These are phyloP conservation scores for Neonectria sp. DNA, from an alignment of 2,329 filamentous ascomycete genomes.

Conservation along the genomic window DNA sequence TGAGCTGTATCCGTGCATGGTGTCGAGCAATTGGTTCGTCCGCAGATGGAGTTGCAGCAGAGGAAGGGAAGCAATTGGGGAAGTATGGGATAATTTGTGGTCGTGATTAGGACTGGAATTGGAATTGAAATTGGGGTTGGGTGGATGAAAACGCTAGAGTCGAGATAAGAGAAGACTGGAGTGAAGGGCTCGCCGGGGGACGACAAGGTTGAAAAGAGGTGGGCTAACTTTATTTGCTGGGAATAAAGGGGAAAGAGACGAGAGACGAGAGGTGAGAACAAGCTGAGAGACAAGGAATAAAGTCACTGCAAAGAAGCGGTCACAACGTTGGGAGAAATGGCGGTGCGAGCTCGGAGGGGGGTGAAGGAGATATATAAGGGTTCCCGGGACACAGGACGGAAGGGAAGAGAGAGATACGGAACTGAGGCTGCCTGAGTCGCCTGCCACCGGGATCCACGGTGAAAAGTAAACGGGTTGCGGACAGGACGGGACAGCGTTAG, in stretches of 20 bases:
- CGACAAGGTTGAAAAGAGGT: neutral
- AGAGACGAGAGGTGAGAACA: constrained; percentile 5
- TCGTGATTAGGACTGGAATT: neutral
- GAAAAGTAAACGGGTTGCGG: neutral
- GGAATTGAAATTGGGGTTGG: neutral
- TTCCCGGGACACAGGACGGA: neutral
- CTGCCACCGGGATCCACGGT: constrained; percentile 22
- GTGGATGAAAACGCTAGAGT: neutral
- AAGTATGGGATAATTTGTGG: neutral
- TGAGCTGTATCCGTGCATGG: constrained; percentile 64
- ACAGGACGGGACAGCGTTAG: constrained; percentile 1
- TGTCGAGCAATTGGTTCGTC: constrained; percentile 11
- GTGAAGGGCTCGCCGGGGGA: neutral
- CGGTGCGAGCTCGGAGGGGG: constrained; percentile 19
- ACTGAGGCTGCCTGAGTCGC: constrained; percentile 15
- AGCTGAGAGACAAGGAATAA: neutral
- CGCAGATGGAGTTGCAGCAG: neutral
- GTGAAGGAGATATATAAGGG: constrained; percentile 24
- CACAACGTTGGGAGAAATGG: constrained; percentile 17
- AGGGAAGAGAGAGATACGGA: neutral
- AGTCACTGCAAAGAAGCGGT: constrained; percentile 15
- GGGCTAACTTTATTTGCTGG: neutral
- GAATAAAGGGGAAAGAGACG: constrained; percentile 1
- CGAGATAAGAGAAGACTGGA: constrained; percentile 2
- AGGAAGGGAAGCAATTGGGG: neutral